Conservation (phyloP, 106 monocot species). For the Allium fistulosum region DNA sequence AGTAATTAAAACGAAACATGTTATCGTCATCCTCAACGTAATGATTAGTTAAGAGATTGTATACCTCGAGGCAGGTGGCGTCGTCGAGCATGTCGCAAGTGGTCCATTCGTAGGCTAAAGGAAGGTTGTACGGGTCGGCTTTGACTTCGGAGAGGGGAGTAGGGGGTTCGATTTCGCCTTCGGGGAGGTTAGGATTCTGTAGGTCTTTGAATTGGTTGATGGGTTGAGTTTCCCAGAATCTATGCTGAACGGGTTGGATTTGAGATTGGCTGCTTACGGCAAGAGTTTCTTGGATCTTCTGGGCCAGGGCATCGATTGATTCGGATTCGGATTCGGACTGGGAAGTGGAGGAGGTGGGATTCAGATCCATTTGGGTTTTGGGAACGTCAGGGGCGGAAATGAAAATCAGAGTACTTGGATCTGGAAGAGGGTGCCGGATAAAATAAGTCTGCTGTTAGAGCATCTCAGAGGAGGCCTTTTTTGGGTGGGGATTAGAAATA, state of each 20-base stretch:
- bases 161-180: constrained; percentile 65
- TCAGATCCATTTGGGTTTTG: neutral
- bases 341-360: neutral
- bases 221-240: constrained; percentile 90
- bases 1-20: constrained; percentile 94
- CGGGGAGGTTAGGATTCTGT: constrained; percentile 35
- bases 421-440: too few species aligned
- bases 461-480: too few species aligned
- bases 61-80: constrained; percentile 49
- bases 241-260: constrained; percentile 23
- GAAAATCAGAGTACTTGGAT: too few species aligned
- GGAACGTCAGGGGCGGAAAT: too few species aligned
- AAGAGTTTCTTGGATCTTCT: constrained; percentile 54
- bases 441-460: too few species aligned
- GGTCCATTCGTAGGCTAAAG: constrained; percentile 66
- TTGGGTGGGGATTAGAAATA: too few species aligned
- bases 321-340: neutral
- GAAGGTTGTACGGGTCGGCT: constrained; percentile 63
- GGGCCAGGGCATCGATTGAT: constrained; percentile 19
- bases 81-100: constrained; percentile 72
- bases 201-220: constrained; percentile 72
- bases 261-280: constrained; percentile 8
- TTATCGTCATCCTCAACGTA: constrained; percentile 94
- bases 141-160: constrained; percentile 54
- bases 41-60: constrained; percentile 58